Evolutionary conservation across 1,284 basidiomycete genomes (phyloP).

Genomic region (Kalmanozyma brasiliensis): DNA sequence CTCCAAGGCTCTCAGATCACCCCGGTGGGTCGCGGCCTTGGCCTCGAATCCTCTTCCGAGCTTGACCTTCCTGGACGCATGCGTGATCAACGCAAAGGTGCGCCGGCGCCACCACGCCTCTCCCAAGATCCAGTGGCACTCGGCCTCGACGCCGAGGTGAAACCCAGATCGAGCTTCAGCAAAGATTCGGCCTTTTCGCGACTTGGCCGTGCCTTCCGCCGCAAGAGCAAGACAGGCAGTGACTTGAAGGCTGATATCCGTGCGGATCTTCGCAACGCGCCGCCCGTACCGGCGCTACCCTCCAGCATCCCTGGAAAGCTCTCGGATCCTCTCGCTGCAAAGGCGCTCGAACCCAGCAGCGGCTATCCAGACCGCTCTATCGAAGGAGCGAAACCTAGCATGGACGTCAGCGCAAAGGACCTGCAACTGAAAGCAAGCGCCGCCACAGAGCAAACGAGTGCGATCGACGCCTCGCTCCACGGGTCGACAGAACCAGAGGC

Average conservation of each 20-base stretch:
- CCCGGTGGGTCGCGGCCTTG: slow-evolving; percentile 20
- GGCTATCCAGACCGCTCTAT: slow-evolving; percentile 4
- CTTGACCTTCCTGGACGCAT: slow-evolving; percentile 43
- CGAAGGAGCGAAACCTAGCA: slow-evolving; percentile 5
- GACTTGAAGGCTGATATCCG: slow-evolving; percentile 24
- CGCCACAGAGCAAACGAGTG: neutral
- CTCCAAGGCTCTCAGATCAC: slow-evolving; percentile 8
- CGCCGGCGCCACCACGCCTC: slow-evolving; percentile 29
- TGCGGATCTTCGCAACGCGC: slow-evolving; percentile 7
- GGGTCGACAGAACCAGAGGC: slow-evolving; percentile 1
- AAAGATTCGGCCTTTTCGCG: slow-evolving; percentile 44
- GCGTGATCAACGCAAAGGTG: slow-evolving; percentile 40
- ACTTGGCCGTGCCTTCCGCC: slow-evolving; percentile 42
- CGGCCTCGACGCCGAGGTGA: slow-evolving; percentile 40
- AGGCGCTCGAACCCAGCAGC: slow-evolving; percentile 34
- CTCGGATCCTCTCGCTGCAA: slow-evolving; percentile 23
- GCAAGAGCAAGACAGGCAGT: slow-evolving; percentile 45
- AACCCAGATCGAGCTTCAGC: slow-evolving; percentile 2
- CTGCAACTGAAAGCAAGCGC: neutral
- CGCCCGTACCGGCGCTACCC: slow-evolving; percentile 26
- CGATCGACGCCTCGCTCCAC: neutral
- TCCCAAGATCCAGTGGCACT: slow-evolving; percentile 41
- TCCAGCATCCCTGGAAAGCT: slow-evolving; percentile 17
- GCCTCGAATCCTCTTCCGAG: slow-evolving; percentile 32
- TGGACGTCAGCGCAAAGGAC: slow-evolving; percentile 1